phyloP scores from a whole-genome alignment of 164 flowering plant genomes.

The Berberis thunbergii region DNA sequence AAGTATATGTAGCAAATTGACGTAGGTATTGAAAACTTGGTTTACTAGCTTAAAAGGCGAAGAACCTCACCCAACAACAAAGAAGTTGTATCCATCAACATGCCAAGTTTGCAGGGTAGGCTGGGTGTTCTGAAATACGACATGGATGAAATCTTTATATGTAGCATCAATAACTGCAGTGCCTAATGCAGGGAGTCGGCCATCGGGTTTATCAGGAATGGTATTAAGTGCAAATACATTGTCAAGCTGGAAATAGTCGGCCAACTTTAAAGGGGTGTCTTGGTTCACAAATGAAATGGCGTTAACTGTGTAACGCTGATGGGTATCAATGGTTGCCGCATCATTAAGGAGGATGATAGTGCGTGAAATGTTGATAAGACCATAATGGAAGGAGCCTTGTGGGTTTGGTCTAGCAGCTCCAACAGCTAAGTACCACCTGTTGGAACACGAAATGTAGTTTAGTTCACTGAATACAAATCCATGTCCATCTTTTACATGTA shows the following conservation, averaged over 20 bases:
- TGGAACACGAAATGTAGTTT: neutral
- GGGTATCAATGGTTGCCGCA: slow-evolving; percentile 1
- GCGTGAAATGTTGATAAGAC: slow-evolving; percentile 20
- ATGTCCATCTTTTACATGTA: no score
- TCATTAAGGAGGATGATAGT: slow-evolving; percentile 23
- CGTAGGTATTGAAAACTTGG: neutral
- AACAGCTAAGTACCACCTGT: slow-evolving; percentile 22
- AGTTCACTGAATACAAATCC: no score
- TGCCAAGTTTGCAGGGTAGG: slow-evolving; percentile 25
- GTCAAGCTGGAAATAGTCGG: slow-evolving; percentile 20
- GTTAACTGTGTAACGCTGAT: slow-evolving; percentile 22
- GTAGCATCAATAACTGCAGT: slow-evolving; percentile 13
- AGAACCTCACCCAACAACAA: slow-evolving; percentile 31
- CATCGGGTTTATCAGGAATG: slow-evolving; percentile 19
- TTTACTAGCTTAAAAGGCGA: neutral
- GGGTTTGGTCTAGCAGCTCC: no score
- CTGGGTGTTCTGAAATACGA: slow-evolving; percentile 26
- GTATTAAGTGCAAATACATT: slow-evolving; percentile 1
- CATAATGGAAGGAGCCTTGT: slow-evolving; percentile 27
- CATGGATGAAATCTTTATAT: slow-evolving; percentile 17
- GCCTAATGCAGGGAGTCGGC: slow-evolving; percentile 10
- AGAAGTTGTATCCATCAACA: slow-evolving; percentile 36
- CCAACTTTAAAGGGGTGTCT: slow-evolving; percentile 35
- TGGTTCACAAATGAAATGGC: slow-evolving; percentile 26
- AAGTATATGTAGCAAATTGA: neutral